phyloP scores from a whole-genome alignment of 352 stramenopile genomes.

The Phytophthora tubulina region DNA sequence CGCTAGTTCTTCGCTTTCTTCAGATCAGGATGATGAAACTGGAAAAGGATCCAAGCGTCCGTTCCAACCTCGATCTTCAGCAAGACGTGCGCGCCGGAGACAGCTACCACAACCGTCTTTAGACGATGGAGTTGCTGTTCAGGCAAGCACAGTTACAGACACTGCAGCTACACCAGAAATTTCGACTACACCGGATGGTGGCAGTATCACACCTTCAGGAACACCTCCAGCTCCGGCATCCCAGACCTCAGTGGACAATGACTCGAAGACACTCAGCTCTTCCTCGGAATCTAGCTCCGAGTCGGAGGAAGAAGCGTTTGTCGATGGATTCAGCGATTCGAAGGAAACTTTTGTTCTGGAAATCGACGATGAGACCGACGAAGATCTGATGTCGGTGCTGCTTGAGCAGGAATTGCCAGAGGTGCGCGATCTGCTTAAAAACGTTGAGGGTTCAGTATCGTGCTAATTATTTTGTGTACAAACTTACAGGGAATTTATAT shows the following conservation, averaged over 20 bases:
- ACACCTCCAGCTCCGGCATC: conserved; percentile 28
- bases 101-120: conserved; percentile 33
- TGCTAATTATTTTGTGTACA: background rate
- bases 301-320: conserved; percentile 86
- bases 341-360: conserved; percentile 91
- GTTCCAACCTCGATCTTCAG: conserved; percentile 40
- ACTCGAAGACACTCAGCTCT: conserved; percentile 69
- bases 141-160: conserved; percentile 22
- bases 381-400: conserved; percentile 93
- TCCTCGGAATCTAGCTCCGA: conserved; percentile 84
- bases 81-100: conserved; percentile 52
- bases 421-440: conserved; percentile 33
- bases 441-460: background rate
- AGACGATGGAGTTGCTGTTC: conserved; percentile 29
- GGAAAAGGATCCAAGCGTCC: conserved; percentile 52
- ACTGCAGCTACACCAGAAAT: conserved; percentile 31
- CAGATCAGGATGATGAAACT: conserved; percentile 55
- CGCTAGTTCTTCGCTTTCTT: conserved; percentile 31
- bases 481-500: conserved; percentile 81
- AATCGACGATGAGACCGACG: conserved; percentile 94
- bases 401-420: conserved; percentile 89
- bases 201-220: conserved; percentile 3
- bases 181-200: conserved; percentile 2
- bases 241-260: conserved; percentile 48
- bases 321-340: conserved; percentile 82